These are phyloP conservation scores for Mortierella polycephala DNA, from an alignment of 371 early-diverging fungal genomes.

Conservation along the genomic window DNA sequence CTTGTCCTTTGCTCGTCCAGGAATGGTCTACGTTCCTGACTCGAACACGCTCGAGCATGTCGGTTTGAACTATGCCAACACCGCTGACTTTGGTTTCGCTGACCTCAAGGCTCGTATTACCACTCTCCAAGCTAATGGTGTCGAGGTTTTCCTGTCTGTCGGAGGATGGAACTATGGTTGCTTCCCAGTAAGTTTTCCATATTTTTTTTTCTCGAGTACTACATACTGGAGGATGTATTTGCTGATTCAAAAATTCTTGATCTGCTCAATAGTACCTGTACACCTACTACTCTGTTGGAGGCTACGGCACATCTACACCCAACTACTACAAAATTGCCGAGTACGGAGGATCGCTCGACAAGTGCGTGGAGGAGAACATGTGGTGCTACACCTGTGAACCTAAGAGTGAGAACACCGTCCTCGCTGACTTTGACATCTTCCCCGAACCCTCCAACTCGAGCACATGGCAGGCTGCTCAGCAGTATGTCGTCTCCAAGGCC, in stretches of 20 bases:
- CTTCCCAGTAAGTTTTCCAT: constrained; percentile 35
- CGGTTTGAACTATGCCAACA: constrained; percentile 40
- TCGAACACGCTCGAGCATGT: constrained; percentile 50
- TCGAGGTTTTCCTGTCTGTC: constrained; percentile 49
- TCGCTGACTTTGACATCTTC: constrained; percentile 54
- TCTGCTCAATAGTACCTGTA: constrained; percentile 26
- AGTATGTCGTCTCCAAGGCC: constrained; percentile 33
- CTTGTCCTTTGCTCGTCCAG: constrained; percentile 53
- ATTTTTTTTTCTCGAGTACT: neutral
- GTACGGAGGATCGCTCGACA: constrained; percentile 38
- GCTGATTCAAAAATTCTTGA: no score
- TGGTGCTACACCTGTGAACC: constrained; percentile 56
- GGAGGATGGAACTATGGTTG: constrained; percentile 56
- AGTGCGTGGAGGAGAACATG: constrained; percentile 49
- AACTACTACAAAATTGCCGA: constrained; percentile 54
- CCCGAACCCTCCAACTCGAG: constrained; percentile 52
- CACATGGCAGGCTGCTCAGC: constrained; percentile 40
- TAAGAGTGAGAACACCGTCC: constrained; percentile 37
- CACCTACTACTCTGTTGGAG: constrained; percentile 53
- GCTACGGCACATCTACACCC: constrained; percentile 51
- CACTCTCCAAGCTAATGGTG: constrained; percentile 36
- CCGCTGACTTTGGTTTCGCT: constrained; percentile 49
- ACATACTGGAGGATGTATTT: neutral
- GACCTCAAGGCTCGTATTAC: constrained; percentile 46
- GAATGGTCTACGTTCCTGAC: constrained; percentile 51